phyloP scores from a whole-genome alignment of 495 filamentous ascomycete genomes.

The Aspergillus haitiensis region DNA sequence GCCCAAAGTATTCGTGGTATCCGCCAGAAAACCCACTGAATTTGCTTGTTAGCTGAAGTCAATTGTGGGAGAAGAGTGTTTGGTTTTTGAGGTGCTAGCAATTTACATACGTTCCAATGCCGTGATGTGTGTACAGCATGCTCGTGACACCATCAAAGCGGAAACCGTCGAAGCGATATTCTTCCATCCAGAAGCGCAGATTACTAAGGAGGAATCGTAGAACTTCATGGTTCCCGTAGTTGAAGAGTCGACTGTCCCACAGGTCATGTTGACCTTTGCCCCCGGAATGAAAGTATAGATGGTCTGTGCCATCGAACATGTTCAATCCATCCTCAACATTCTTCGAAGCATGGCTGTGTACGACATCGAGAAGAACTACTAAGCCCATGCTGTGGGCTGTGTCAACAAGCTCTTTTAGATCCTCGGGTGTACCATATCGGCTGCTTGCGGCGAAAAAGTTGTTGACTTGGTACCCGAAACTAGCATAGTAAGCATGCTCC shows the following conservation, averaged over 20 bases:
- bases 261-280: conserved; percentile 80
- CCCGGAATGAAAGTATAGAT: conserved; percentile 92
- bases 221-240: conserved; percentile 94
- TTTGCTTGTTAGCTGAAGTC: conserved; percentile 10
- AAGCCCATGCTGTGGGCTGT: conserved; percentile 90
- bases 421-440: conserved; percentile 90
- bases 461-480: conserved; percentile 97
- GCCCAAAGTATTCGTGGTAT: conserved; percentile 97
- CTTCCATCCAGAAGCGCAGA: conserved; percentile 98
- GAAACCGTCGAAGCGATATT: conserved; percentile 95
- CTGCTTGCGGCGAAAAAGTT: conserved; percentile 98
- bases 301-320: conserved; percentile 90
- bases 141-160: conserved; percentile 97
- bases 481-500: conserved; percentile 99
- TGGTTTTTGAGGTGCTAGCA: too few species aligned
- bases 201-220: conserved; percentile 93
- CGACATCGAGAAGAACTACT: conserved; percentile 90
- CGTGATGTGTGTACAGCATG: conserved; percentile 95
- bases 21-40: conserved; percentile 91
- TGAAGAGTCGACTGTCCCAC: conserved; percentile 96
- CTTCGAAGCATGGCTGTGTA: conserved; percentile 97
- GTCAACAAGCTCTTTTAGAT: conserved; percentile 94
- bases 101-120: conserved; percentile 88
- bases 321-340: conserved; percentile 94
- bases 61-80: background rate